phyloP scores from a whole-genome alignment of 495 filamentous ascomycete genomes.

The Cetradonia linearis region DNA sequence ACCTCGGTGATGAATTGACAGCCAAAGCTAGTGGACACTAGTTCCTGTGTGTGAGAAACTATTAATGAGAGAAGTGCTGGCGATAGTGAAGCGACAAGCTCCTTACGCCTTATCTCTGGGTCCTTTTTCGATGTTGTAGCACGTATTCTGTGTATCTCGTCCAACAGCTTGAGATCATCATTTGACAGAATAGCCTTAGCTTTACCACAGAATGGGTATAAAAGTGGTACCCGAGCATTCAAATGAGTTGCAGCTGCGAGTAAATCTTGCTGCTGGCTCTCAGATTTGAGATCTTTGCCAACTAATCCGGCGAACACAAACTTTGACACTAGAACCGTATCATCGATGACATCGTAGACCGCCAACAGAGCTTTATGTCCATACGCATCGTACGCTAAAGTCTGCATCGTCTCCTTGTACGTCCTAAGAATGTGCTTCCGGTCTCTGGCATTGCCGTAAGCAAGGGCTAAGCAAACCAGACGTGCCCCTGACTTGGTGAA shows the following conservation, averaged over 20 bases:
- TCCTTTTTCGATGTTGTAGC: conserved; percentile 86
- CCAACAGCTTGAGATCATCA: conserved; percentile 52
- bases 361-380: conserved; percentile 74
- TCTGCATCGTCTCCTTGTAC: conserved; percentile 74
- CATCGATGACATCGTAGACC: conserved; percentile 84
- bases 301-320: conserved; percentile 74
- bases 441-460: conserved; percentile 82
- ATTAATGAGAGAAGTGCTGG: conserved; percentile 61
- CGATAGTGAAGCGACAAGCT: conserved; percentile 58
- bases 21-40: conserved; percentile 68
- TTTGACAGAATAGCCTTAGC: conserved; percentile 58
- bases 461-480: conserved; percentile 69
- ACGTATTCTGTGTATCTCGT: conserved; percentile 65
- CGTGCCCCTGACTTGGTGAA: conserved; percentile 85
- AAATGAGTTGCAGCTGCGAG: conserved; percentile 52
- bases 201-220: conserved; percentile 73
- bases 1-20: conserved; percentile 79
- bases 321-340: conserved; percentile 81
- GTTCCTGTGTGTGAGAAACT: conserved; percentile 48
- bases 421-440: conserved; percentile 76
- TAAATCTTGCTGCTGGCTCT: conserved; percentile 42
- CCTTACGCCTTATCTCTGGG: conserved; percentile 58
- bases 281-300: conserved; percentile 45
- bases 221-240: conserved; percentile 63
- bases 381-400: conserved; percentile 67